Percentiles rank a stretch among this genome's conserved stretches.
Evolutionary conservation across 2,329 filamentous ascomycete genomes (phyloP).

Genomic region (Penicillium sp.): DNA sequence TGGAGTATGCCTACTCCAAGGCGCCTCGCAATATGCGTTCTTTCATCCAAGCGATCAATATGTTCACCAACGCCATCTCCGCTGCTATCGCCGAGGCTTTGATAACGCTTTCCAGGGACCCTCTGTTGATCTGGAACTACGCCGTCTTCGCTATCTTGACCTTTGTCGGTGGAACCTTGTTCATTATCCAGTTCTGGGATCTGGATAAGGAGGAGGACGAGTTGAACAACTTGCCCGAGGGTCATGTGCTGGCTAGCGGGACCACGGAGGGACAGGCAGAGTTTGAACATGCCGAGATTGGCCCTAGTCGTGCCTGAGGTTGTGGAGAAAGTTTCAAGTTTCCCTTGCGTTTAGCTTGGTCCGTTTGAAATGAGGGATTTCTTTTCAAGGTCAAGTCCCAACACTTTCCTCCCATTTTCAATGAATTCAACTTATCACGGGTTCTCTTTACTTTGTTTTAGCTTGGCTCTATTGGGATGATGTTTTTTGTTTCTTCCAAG

Average conservation of each 20-base stretch:
- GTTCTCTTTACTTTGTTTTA: neutral
- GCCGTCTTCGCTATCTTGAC: neutral
- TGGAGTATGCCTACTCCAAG: slow-evolving; percentile 76
- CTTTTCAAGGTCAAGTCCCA: neutral
- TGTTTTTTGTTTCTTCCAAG: neutral
- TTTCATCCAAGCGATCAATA: slow-evolving; percentile 64
- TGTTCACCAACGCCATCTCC: slow-evolving; percentile 28
- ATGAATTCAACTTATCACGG: neutral
- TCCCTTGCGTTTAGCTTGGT: neutral
- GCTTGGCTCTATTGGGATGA: neutral
- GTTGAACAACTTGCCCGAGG: slow-evolving; percentile 51
- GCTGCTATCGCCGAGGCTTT: neutral
- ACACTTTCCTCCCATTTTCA: neutral
- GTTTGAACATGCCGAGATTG: neutral
- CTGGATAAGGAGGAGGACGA: slow-evolving; percentile 67
- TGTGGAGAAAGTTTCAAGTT: neutral
- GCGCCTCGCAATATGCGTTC: slow-evolving; percentile 77
- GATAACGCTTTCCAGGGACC: neutral
- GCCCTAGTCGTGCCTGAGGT: neutral
- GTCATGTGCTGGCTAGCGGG: slow-evolving; percentile 14
- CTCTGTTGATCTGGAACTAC: neutral
- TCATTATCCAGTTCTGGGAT: slow-evolving; percentile 51
- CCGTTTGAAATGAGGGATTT: neutral
- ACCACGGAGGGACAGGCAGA: neutral
- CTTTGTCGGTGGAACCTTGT: slow-evolving; percentile 43